Base-by-base conservation (phyloP, 2,329 filamentous ascomycete genomes). In the Cordyceps farinosa region DNA sequence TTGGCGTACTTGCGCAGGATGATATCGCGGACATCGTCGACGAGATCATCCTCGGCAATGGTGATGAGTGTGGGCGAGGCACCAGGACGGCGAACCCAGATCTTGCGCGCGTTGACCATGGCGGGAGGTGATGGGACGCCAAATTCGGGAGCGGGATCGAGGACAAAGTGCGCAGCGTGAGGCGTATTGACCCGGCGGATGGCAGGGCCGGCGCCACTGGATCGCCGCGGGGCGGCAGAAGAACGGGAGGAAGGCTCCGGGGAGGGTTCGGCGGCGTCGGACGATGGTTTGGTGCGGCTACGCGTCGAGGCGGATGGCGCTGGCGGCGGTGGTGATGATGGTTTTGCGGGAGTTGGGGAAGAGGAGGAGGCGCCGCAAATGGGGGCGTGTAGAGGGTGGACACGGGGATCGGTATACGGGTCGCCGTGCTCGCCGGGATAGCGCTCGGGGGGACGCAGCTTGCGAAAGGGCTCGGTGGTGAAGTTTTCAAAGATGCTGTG, bases 1-100 rank as follows among this genome's bases (percentile, higher is more conserved):
- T 99, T 98, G 69, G 88, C 87, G 75, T 98, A 99, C 79, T 98
- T 98, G 71, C 87, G 87, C 69, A 98, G 80, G 63, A 98, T 95
- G 81, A 92, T 87, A 69, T 97, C 95, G 69, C 94, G 90, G 66
- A 97, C 89, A 76, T 97, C 94, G 75, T 99, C 95, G 63, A 98
- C 93, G 69, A 98, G 79, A 72, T 97, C 92, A 70, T 96, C 92
- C 71, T 96, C 90, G 69, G 87, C 84, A 70, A 96, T 90, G 65
- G 89, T 87, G 62, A 99, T 89, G 70, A 95, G 82, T 15, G 95
- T 99, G 45, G 94, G 87, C 63, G 94, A 97, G 64, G 88, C 90
- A 67, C 89, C 85, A 27, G 90, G 90, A 70, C 94, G 85, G 80
- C 90, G 95, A 73, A 98, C 94, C 95, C 95, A 99, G 70, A 98